phyloP scores from a whole-genome alignment of 768 basidiomycete genomes.

The Macrocybe gigantea region DNA sequence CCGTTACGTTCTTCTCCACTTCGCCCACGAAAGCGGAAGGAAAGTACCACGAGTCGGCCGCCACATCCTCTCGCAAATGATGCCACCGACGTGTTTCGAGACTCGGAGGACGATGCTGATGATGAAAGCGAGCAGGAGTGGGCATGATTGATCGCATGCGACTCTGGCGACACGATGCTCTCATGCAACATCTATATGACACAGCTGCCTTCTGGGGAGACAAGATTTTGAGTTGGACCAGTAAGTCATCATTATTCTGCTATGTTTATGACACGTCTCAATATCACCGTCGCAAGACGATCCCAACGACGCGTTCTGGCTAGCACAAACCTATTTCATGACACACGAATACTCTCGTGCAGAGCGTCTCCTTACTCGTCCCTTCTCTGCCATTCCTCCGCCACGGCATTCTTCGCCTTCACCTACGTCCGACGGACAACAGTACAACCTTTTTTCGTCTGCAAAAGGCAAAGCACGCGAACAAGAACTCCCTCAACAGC shows the following conservation, averaged over 20 bases:
- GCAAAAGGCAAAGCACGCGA: constrained; percentile 29
- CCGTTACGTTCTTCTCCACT: constrained; percentile 66
- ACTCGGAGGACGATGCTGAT: constrained; percentile 54
- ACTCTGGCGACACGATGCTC: constrained; percentile 94
- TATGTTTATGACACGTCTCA: background rate
- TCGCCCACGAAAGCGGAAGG: constrained; percentile 47
- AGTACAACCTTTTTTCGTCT: constrained; percentile 19
- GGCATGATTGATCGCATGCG: constrained; percentile 94
- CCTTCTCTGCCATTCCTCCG: constrained; percentile 57
- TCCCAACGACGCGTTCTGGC: constrained; percentile 98
- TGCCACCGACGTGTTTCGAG: constrained; percentile 71
- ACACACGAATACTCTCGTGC: constrained; percentile 94
- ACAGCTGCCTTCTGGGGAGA: constrained; percentile 99
- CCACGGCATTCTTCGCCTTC: constrained; percentile 31
- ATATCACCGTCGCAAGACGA: constrained; percentile 50
- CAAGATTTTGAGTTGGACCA: constrained; percentile 94
- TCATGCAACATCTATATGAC: constrained; percentile 97
- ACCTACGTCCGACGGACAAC: constrained; percentile 14
- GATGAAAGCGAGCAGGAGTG: constrained; percentile 62
- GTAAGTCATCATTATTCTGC: constrained; percentile 40
- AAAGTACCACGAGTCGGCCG: constrained; percentile 33
- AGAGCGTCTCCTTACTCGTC: constrained; percentile 84
- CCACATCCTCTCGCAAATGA: constrained; percentile 76
- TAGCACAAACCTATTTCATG: constrained; percentile 96
- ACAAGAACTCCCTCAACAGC: constrained; percentile 43